Conservation (phyloP, 139 green algal species). For the Yamagishiella unicocca region DNA sequence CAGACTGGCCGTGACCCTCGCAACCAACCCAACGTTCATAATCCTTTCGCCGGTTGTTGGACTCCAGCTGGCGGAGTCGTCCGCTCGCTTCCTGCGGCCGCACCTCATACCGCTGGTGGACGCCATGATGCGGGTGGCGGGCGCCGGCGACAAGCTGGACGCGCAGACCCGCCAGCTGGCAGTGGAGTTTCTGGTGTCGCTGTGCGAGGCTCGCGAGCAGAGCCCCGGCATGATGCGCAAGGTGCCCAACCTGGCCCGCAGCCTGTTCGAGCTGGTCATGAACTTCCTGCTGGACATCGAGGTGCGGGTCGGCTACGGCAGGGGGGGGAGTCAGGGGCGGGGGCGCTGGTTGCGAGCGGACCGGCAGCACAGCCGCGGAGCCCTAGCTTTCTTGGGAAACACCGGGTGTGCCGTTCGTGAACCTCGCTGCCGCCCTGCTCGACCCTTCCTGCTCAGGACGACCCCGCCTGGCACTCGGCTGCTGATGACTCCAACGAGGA, state of each 20-base stretch:
- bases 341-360: too few species aligned
- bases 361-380: too few species aligned
- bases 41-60: too few species aligned
- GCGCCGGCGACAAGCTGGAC: conserved; percentile 63
- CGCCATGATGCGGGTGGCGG: conserved; percentile 87
- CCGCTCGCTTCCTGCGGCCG: conserved; percentile 93
- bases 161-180: conserved; percentile 82
- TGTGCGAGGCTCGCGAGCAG: conserved; percentile 94
- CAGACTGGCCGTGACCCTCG: too few species aligned
- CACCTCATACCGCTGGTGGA: conserved; percentile 85
- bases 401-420: too few species aligned
- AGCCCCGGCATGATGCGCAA: conserved; percentile 93
- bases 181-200: conserved; percentile 94
- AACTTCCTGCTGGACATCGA: conserved; percentile 96
- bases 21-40: too few species aligned
- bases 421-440: neutral
- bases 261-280: conserved; percentile 90
- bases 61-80: conserved; percentile 77
- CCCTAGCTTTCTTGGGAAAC: too few species aligned
- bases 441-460: conserved; percentile 71
- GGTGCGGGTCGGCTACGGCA: conserved; percentile 51
- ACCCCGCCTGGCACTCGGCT: conserved; percentile 85
- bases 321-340: too few species aligned
- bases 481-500: conserved; percentile 49
- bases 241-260: conserved; percentile 86